These are phyloP conservation scores for Exophiala xenobiotica DNA, from an alignment of 2,329 filamentous ascomycete species.

Conservation along the genomic window DNA sequence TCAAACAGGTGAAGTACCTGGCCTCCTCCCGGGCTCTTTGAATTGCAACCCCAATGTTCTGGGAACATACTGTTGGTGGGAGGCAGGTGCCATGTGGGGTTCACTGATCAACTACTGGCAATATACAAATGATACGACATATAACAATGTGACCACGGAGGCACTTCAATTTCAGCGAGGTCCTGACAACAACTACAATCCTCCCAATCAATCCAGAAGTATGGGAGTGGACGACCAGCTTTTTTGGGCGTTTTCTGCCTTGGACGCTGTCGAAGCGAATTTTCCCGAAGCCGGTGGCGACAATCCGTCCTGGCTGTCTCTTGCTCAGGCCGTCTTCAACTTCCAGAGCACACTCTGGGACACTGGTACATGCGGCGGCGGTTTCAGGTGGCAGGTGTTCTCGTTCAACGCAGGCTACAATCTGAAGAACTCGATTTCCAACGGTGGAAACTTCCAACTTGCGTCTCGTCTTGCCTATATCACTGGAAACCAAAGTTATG, in stretches of 20 bases:
- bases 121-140: slow-evolving; percentile 43
- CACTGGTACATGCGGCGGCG: slow-evolving; percentile 63
- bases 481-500: slow-evolving; percentile 75
- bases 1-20: slow-evolving; percentile 40
- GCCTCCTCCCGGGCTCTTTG: slow-evolving; percentile 41
- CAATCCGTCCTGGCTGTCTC: slow-evolving; percentile 68
- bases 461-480: slow-evolving; percentile 70
- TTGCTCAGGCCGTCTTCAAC: slow-evolving; percentile 77
- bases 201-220: slow-evolving; percentile 41
- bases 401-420: slow-evolving; percentile 67
- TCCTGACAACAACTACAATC: slow-evolving; percentile 41
- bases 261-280: slow-evolving; percentile 55
- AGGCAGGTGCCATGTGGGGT: slow-evolving; percentile 45
- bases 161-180: slow-evolving; percentile 42
- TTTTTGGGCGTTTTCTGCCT: slow-evolving; percentile 58
- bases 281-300: slow-evolving; percentile 43
- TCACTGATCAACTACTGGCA: slow-evolving; percentile 45
- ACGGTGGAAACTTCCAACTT: slow-evolving; percentile 58
- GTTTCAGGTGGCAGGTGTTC: slow-evolving; percentile 83
- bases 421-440: slow-evolving; percentile 60
- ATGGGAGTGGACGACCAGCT: slow-evolving; percentile 58
- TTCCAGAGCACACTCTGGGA: slow-evolving; percentile 75
- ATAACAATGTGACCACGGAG: slow-evolving; percentile 40
- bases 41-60: slow-evolving; percentile 25
- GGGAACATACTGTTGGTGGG: slow-evolving; percentile 44